These are phyloP conservation scores for Cornus florida DNA, from an alignment of 148 eudicot genomes.

Conservation along the genomic window DNA sequence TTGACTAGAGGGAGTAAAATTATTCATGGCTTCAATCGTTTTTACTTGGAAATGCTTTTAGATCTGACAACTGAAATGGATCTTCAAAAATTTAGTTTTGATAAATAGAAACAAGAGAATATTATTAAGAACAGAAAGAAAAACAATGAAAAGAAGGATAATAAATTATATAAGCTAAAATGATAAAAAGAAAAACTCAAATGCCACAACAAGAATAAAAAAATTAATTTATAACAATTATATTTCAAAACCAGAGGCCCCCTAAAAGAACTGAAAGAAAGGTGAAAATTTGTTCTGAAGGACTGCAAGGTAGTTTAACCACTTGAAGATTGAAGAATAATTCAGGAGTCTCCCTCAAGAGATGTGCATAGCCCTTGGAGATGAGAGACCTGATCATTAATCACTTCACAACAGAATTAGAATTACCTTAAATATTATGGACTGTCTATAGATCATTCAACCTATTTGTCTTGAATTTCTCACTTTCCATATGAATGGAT, in stretches of 20 bases:
- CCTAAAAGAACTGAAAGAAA: not conserved
- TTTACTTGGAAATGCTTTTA: not conserved
- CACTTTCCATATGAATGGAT: not conserved
- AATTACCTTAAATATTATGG: not conserved
- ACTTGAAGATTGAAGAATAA: constrained; percentile 2
- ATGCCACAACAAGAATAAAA: too few relatives aligned
- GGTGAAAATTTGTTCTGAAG: not conserved
- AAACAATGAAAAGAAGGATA: too few relatives aligned
- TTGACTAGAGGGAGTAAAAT: not conserved
- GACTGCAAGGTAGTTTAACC: not conserved
- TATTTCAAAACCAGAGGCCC: not conserved
- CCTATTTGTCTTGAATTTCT: not conserved
- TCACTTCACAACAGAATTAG: not conserved
- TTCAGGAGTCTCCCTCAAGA: not conserved
- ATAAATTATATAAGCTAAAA: too few relatives aligned
- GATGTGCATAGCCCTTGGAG: not conserved
- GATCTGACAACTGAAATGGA: not conserved
- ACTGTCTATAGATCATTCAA: not conserved
- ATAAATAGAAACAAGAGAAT: too few relatives aligned
- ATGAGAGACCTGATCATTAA: not conserved
- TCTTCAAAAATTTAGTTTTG: not conserved
- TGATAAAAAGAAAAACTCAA: too few relatives aligned
- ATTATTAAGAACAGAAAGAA: too few relatives aligned
- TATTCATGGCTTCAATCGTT: not conserved
- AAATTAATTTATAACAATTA: not conserved